These are phyloP conservation scores for Neospora caninum DNA, from an alignment of 169 alveolate genomes.

Conservation along the genomic window DNA sequence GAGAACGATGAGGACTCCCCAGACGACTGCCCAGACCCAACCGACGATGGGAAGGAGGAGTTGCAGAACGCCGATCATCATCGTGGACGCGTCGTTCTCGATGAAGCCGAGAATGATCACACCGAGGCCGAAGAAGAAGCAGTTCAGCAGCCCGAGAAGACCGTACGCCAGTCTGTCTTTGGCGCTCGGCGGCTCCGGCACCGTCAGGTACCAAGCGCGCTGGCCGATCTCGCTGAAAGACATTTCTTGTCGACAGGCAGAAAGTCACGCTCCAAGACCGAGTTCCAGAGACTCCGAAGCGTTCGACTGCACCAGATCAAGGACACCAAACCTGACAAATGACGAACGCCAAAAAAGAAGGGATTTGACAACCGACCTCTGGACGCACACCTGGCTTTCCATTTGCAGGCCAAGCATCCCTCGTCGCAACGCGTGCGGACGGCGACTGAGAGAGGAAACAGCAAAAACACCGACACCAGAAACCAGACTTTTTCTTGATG, in stretches of 20 bases:
- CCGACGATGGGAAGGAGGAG: constrained; percentile 70
- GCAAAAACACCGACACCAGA: too few relatives aligned
- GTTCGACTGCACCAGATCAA: neutral
- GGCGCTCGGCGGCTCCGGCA: constrained; percentile 9
- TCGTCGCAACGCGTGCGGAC: too few relatives aligned
- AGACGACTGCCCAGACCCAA: constrained; percentile 72
- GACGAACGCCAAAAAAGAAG: neutral
- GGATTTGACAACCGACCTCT: too few relatives aligned
- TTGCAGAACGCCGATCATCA: constrained; percentile 71
- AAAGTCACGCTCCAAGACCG: neutral
- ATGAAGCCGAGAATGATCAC: constrained; percentile 69
- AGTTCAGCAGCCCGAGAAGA: constrained; percentile 65
- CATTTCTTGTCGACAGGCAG: neutral
- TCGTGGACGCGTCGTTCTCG: constrained; percentile 65
- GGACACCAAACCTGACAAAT: neutral
- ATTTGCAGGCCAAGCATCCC: too few relatives aligned
- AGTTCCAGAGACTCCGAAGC: neutral
- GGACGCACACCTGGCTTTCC: too few relatives aligned
- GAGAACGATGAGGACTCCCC: constrained; percentile 70
- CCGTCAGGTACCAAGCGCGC: neutral
- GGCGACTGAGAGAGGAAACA: too few relatives aligned
- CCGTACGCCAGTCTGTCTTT: constrained; percentile 40
- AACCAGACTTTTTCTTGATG: too few relatives aligned
- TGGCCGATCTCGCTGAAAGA: constrained; percentile 24
- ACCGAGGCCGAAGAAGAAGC: constrained; percentile 69